phyloP scores from a whole-genome alignment of 2,329 filamentous ascomycete genomes.

The Rhynchosporium agropyri region DNA sequence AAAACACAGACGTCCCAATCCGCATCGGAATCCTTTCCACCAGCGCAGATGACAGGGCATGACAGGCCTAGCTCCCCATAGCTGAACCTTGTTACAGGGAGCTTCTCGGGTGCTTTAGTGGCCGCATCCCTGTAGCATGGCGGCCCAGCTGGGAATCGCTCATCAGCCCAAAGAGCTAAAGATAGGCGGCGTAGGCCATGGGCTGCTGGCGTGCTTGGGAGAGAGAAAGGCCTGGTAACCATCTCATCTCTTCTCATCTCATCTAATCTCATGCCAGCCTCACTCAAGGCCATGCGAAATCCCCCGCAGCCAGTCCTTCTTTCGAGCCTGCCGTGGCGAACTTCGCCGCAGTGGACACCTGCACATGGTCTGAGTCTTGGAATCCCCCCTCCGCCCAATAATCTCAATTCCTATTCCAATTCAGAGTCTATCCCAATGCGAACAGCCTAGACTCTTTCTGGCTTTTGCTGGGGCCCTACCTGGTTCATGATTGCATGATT shows the following conservation, averaged over 20 bases:
- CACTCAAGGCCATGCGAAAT: conserved; percentile 1
- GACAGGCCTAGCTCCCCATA: conserved; percentile 11
- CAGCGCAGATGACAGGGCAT: conserved; percentile 10
- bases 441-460: conserved; percentile 8
- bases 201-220: neutral
- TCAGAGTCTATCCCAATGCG: conserved; percentile 5
- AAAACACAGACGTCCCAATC: neutral
- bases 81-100: neutral
- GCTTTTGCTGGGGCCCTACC: conserved; percentile 4
- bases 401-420: neutral
- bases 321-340: neutral
- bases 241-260: neutral
- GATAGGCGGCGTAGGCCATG: neutral
- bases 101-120: conserved; percentile 15
- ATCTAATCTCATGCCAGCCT: conserved; percentile 1
- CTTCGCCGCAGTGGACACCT: conserved; percentile 12
- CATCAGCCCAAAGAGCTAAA: conserved; percentile 15
- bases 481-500: neutral
- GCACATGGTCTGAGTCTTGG: conserved; percentile 8
- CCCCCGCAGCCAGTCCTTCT: neutral
- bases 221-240: neutral
- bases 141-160: conserved; percentile 1
- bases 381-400: no score
- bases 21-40: conserved; percentile 5
- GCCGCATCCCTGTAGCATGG: conserved; percentile 4